Base-by-base conservation (phyloP, 139 green algal genomes). In the Chlamydomonas incerta region DNA sequence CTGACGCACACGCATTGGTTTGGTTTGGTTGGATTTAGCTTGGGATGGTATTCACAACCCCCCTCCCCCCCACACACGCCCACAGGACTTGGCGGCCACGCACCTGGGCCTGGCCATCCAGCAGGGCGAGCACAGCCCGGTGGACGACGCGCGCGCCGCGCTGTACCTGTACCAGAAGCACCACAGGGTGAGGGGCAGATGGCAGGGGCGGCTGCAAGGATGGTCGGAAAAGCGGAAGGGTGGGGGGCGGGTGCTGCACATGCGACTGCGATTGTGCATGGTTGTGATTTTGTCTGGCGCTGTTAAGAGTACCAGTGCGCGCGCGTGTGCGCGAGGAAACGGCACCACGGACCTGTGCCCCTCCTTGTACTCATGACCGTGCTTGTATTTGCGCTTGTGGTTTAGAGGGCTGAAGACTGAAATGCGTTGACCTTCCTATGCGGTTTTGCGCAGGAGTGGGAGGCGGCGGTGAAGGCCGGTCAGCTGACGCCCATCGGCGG, bases 151-250 rank as follows among this genome's bases (percentile, higher is more conserved):
- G 6, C 83, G 93, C 2, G 93, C 92, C 0, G 90, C 93, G 33
- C 88, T 96, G 68, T 95, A 96, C 86, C 74, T 96, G 57, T 96
- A 95, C 89, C 93, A 94, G 24, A 93, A 94, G 81, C 82, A 90
- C 68, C 65, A 83, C 33, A 82, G 81, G 87, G 87, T 88, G 33
- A 52, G 34, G 15, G 33, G 21, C 65, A 2, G 6, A 3, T 6
- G n/a, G 41, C 55, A 57, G 68, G 14, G 50, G 50, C 50, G 11
- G 11, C 50, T 37, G 28, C 26, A 17, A 70, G 29, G 63, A 26
- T 8, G 23, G 37, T 24, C 33, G 34, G 23, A 37, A 23, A 23
- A 24, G 2, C 28, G 6, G 20, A 26, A 34, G 21, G 60, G 37
- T 50, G 10, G 17, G 10, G 41, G 26, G 1, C 28, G 20, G 34